Base-by-base conservation (phyloP, 257 asterid genomes). In the Solanum ahanhuiri region DNA sequence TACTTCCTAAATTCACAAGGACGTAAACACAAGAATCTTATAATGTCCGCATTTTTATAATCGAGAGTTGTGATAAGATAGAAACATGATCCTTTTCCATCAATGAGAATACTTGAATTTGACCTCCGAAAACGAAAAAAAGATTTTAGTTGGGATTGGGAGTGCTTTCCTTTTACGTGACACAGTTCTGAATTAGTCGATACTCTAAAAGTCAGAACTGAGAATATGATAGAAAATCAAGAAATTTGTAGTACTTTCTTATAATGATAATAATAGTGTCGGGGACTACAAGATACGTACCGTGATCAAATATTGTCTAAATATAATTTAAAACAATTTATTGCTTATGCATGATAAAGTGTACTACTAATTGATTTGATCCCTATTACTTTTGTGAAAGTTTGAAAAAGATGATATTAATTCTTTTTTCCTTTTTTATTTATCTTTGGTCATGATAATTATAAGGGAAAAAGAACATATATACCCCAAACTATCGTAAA, bases 131-230 rank as follows among this genome's bases (percentile, higher is more conserved):
- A 11, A 64, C 0, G 0, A 23, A 23, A n/a, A 63, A 63, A 11
- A 11, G 1, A 4, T 4, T 64, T 7, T 64, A 64, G 14, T 1
- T 0, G 3, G 1, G 1, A 0, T 10, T 22, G 9, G 2, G 4
- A 64, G 33, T 64, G 33, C 11, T 64, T 64, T 12, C 0, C 1
- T 64, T 64, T 25, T 64, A 64, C 9, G 18, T 64, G 17, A 2
- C 7, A 4, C 33, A 23, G 2, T 23, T 63, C 0, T 12, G 1
- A 10, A 23, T 11, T 23, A 10, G 0, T 23, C 18, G 31, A 23
- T 2, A 23, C 28, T 22, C 25, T 63, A 51, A n/a, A 63, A 63
- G 7, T n/a, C 3, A 11, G 2, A 4, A 63, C 1, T 11, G 31
- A n/a, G 30, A 2, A 60, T 4, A 4, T 5, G 3, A 11, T 60